Evolutionary conservation across 75 land plant species (phyloP).

Genomic region (Isoetes taiwanensis): DNA sequence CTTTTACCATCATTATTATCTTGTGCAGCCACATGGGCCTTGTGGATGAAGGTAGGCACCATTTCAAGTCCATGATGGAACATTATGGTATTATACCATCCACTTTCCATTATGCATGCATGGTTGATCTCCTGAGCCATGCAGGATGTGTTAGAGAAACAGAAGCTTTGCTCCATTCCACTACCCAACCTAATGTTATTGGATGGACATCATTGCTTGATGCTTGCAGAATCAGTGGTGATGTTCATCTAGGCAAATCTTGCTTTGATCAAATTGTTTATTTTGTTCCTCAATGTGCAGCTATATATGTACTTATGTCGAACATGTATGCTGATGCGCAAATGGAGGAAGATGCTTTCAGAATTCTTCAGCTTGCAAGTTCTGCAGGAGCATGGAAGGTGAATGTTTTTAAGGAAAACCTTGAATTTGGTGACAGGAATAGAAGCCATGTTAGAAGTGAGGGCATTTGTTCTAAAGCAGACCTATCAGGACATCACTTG

Average conservation of each 20-base stretch:
- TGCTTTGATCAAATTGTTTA: not conserved
- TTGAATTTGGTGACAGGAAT: too few species aligned
- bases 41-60: slow-evolving; percentile 9
- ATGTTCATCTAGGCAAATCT: slow-evolving; percentile 17
- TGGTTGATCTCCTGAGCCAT: slow-evolving; percentile 33
- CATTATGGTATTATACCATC: slow-evolving; percentile 9
- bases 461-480: too few species aligned
- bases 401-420: too few species aligned
- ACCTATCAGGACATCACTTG: too few species aligned
- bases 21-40: slow-evolving; percentile 23
- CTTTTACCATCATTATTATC: slow-evolving; percentile 21
- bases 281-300: too few species aligned
- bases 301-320: too few species aligned
- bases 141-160: slow-evolving; percentile 28
- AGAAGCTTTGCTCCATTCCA: slow-evolving; percentile 19
- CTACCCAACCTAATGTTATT: slow-evolving; percentile 26
- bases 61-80: slow-evolving; percentile 9
- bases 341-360: too few species aligned
- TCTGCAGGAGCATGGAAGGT: too few species aligned
- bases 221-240: slow-evolving; percentile 29
- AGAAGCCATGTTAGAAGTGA: too few species aligned
- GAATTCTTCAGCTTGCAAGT: too few species aligned
- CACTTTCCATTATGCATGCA: slow-evolving; percentile 31
- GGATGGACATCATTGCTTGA: slow-evolving; percentile 25
- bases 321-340: too few species aligned